Evolutionary conservation across 2,329 filamentous ascomycete genomes (phyloP).

Genomic region (Septoria petroselini): DNA sequence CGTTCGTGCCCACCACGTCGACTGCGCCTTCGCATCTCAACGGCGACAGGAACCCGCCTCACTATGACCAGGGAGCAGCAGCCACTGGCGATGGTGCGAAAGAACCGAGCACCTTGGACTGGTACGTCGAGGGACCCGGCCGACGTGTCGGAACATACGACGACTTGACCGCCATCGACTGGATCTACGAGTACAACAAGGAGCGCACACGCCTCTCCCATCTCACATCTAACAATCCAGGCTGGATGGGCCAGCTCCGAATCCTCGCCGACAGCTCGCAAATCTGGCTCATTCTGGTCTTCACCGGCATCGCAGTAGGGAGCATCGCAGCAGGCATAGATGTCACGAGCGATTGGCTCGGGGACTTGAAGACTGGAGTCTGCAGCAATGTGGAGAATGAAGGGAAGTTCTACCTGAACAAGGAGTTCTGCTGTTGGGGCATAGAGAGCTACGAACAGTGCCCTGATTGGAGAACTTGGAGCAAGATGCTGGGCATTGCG

Average conservation of each 20-base stretch:
- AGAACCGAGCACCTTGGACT: conserved; percentile 58
- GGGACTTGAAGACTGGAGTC: conserved; percentile 85
- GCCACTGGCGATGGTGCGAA: conserved; percentile 42
- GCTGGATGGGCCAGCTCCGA: conserved; percentile 68
- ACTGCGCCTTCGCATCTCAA: conserved; percentile 32
- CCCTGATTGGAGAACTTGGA: conserved; percentile 83
- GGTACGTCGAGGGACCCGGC: conserved; percentile 86
- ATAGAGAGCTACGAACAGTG: conserved; percentile 79
- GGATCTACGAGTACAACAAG: conserved; percentile 98
- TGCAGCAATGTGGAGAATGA: conserved; percentile 75
- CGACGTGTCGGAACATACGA: conserved; percentile 83
- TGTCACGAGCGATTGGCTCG: conserved; percentile 87
- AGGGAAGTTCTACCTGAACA: conserved; percentile 83
- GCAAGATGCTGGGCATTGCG: conserved; percentile 64
- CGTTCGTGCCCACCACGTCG: conserved; percentile 36
- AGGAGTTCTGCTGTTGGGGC: conserved; percentile 88
- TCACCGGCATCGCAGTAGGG: conserved; percentile 81
- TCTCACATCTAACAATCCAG: conserved; percentile 65
- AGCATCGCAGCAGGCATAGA: conserved; percentile 84
- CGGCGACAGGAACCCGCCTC: conserved; percentile 38
- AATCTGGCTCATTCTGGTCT: conserved; percentile 83
- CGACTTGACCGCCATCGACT: conserved; percentile 95
- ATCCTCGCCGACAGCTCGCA: conserved; percentile 80
- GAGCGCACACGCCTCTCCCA: conserved; percentile 84
- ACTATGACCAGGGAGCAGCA: conserved; percentile 41